Percentiles rank a stretch among this genome's conserved stretches.
phyloP scores from a whole-genome alignment of 2,329 filamentous ascomycete genomes.

The Hyphodiscus sp. region DNA sequence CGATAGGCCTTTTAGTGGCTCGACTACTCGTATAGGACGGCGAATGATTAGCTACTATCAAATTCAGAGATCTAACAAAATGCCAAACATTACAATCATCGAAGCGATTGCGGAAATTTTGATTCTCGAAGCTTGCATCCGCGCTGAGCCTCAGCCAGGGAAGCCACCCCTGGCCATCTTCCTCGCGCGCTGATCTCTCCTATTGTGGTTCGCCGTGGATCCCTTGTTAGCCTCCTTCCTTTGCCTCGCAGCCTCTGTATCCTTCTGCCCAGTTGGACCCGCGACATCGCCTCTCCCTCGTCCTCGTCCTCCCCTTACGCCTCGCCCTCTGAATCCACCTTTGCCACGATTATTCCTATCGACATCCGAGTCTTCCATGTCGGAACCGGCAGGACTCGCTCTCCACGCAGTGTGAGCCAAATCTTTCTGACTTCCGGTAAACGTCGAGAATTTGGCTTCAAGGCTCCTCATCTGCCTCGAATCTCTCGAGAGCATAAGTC shows the following conservation, averaged over 20 bases:
- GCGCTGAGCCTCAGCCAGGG: conserved; percentile 14
- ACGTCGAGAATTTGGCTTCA: conserved; percentile 62
- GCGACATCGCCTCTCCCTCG: conserved; percentile 54
- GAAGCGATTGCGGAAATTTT: too few relatives aligned
- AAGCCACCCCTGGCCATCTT: conserved; percentile 57
- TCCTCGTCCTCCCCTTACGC: conserved; percentile 44
- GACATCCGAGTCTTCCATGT: conserved; percentile 49
- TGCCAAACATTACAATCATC: too few relatives aligned
- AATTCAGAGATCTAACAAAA: too few relatives aligned
- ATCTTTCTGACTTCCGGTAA: conserved; percentile 58
- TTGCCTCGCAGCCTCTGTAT: conserved; percentile 64
- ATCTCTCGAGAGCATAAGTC: conserved; percentile 73
- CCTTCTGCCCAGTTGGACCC: conserved; percentile 59
- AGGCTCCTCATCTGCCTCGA: conserved; percentile 61
- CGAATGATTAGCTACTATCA: too few relatives aligned
- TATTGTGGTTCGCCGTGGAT: conserved; percentile 78
- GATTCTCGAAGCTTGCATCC: too few relatives aligned
- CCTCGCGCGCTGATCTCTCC: conserved; percentile 61
- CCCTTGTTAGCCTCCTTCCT: conserved; percentile 79
- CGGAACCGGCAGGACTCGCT: conserved; percentile 45
- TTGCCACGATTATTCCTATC: conserved; percentile 39
- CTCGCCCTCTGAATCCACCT: conserved; percentile 39
- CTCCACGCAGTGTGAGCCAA: conserved; percentile 62
- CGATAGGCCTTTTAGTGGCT: too few relatives aligned
- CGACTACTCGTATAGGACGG: too few relatives aligned